Base-by-base conservation (phyloP, 1,139 yeast species). In the Diutina siamensis region DNA sequence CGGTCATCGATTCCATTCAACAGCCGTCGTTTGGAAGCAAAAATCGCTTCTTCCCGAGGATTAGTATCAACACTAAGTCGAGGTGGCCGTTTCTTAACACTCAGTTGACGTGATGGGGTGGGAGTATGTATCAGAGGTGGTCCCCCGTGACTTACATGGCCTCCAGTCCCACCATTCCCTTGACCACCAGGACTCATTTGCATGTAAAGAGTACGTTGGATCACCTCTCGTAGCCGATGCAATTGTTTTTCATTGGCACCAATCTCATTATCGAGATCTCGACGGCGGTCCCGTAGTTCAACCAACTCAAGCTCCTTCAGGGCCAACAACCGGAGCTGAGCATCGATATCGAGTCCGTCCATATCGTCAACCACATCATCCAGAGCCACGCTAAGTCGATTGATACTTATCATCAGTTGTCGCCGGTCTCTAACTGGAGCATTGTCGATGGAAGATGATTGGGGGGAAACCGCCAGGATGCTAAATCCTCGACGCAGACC, bases 261-360 rank as follows among this genome's bases (percentile, higher is more conserved):
- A 21, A 38, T 38, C 32, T 21, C 32, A 3, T 22, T 9, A 18
- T 38, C 32, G 2, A 38, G 9, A 3, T 25, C 21, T n/a, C 42
- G 42, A 8, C 32, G 32, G 3, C 20, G 31, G 10, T 38, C 42
- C 15, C 28, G 28, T 2, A 38, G 33, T 17, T 38, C 42, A n/a
- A 38, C 42, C 28, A 25, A 25, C 12, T 38, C 42, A 31, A 25
- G 13, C 10, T 38, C 42, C n/a, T 38, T 38, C 20, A 25, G 10
- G 9, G 42, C 42, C 28, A 38, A 25, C n/a, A 38, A 25, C 10
- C 42, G 42, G n/a, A 38, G 42, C 32, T 38, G 42, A 12, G 10
- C 20, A n/a, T 38, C 42, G n/a, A 38, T 22, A 25, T 38, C 42
- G 19, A 38, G n/a, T 4, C 13, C 15, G 10, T 36, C 40, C 2